phyloP scores from a whole-genome alignment of 371 early-diverging fungal species.

The Lichtheimia ornata region DNA sequence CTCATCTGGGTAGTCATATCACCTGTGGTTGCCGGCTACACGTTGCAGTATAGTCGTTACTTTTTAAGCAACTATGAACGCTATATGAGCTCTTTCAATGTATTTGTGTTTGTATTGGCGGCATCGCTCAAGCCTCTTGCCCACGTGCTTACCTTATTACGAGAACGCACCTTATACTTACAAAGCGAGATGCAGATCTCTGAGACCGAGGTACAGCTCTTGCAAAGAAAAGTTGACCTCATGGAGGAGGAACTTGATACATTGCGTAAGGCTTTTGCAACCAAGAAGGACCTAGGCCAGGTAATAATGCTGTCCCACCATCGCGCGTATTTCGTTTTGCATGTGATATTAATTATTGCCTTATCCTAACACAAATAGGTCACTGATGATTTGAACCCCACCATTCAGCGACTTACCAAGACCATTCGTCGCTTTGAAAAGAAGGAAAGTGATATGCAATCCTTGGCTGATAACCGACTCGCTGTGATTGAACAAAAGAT shows the following conservation, averaged over 20 bases:
- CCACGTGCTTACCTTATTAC: constrained; percentile 54
- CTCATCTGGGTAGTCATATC: constrained; percentile 53
- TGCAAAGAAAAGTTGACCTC: constrained; percentile 45
- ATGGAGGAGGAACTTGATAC: constrained; percentile 59
- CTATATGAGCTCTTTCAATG: constrained; percentile 64
- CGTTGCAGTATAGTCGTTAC: constrained; percentile 53
- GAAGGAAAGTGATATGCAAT: constrained; percentile 51
- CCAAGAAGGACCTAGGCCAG: constrained; percentile 65
- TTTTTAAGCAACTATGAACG: constrained; percentile 58
- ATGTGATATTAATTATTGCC: neutral
- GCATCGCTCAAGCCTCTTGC: constrained; percentile 60
- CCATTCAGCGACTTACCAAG: constrained; percentile 53
- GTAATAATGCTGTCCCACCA: constrained; percentile 18
- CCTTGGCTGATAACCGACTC: constrained; percentile 62
- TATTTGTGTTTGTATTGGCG: constrained; percentile 63
- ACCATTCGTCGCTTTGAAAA: constrained; percentile 62
- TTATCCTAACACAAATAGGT: constrained; percentile 21
- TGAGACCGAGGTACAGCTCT: constrained; percentile 47
- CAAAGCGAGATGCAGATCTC: constrained; percentile 58
- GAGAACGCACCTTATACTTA: constrained; percentile 55
- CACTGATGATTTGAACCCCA: constrained; percentile 38
- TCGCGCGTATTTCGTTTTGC: too few relatives aligned
- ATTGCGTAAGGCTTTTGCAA: constrained; percentile 62
- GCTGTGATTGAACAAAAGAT: constrained; percentile 55
- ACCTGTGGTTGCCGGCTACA: constrained; percentile 62